These are phyloP conservation scores for Fusarium poae DNA, from an alignment of 2,329 filamentous ascomycete genomes.

Conservation along the genomic window DNA sequence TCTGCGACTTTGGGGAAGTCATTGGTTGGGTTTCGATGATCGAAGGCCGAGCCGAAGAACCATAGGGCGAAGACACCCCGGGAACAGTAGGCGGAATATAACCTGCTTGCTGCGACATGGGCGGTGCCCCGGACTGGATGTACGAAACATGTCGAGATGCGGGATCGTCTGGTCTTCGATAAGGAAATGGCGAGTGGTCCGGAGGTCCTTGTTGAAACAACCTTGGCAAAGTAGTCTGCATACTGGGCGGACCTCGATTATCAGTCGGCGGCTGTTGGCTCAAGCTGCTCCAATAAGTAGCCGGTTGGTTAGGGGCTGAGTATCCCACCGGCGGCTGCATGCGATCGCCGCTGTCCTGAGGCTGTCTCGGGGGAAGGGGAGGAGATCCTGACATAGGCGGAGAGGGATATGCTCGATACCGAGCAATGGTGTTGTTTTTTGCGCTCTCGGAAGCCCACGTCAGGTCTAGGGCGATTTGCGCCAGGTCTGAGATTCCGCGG, in stretches of 20 bases:
- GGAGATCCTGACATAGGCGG: constrained; percentile 81
- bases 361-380: constrained; percentile 69
- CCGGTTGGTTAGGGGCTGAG: constrained; percentile 59
- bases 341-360: constrained; percentile 69
- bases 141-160: constrained; percentile 46
- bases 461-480: constrained; percentile 64
- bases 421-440: constrained; percentile 65
- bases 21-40: constrained; percentile 62
- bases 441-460: constrained; percentile 64
- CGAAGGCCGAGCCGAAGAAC: constrained; percentile 51
- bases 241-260: constrained; percentile 41
- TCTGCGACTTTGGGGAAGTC: constrained; percentile 70
- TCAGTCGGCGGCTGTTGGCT: constrained; percentile 47
- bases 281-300: constrained; percentile 63
- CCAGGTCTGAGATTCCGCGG: constrained; percentile 68
- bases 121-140: constrained; percentile 38
- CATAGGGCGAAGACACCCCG: constrained; percentile 38
- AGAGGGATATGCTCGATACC: constrained; percentile 74
- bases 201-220: constrained; percentile 49
- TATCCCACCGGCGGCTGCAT: constrained; percentile 61
- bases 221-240: constrained; percentile 46
- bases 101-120: constrained; percentile 38
- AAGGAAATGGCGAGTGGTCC: constrained; percentile 45
- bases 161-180: constrained; percentile 46
- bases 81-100: constrained; percentile 43